Base-by-base conservation (phyloP, 2,329 filamentous ascomycete genomes). In the Polychaeton citri region DNA sequence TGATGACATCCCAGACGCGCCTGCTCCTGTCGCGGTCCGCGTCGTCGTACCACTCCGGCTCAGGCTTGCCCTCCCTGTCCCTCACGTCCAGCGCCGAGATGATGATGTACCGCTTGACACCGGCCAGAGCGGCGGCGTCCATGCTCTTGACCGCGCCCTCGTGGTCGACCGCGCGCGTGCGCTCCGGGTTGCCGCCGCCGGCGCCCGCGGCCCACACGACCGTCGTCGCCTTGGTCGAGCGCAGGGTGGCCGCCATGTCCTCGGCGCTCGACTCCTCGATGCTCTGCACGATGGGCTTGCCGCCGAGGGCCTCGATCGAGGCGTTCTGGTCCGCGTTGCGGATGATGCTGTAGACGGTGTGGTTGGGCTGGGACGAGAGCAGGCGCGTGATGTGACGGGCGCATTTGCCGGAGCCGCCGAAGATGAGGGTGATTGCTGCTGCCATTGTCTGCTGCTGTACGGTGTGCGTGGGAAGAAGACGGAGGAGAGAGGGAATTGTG, bases 61-160 rank as follows among this genome's bases (percentile, higher is more conserved):
- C 51, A 2, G 57, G 54, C 48, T 47, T 51, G 6, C 44, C 53
- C 37, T 54, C 53, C 1, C 56, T 52, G 47, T 65, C 63, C 17
- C 78, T 68, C 13, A 71, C 70, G 39, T 64, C 64, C 8, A 72
- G 54, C 44, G 78, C 77, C 0, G 75, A 79, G 35, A 82, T 62
- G 46, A 81, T 67, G 33, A 82, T 64, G 58, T 80, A 81, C 40
- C 73, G 71, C 3, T 60, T 72, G 41, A 80, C 62, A 0, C 72
- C 66, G 0, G 66, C 65, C 6, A 66, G 54, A 15, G 71, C 67
- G 1, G 74, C 66, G 4, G 76, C 74, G 34, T 68, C 65, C 58
- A 79, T 71, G 51, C 76, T 74, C 51, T 73, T 64, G 30, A 69
- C 68, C 7, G 75, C 76, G 2, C 76, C 77, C 47, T 81, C 74